A percentile compares a stretch with the other conserved stretches of the same genome.
These are phyloP conservation scores for Coelastrella sp. DNA, from an alignment of 139 green algal species.

Conservation along the genomic window DNA sequence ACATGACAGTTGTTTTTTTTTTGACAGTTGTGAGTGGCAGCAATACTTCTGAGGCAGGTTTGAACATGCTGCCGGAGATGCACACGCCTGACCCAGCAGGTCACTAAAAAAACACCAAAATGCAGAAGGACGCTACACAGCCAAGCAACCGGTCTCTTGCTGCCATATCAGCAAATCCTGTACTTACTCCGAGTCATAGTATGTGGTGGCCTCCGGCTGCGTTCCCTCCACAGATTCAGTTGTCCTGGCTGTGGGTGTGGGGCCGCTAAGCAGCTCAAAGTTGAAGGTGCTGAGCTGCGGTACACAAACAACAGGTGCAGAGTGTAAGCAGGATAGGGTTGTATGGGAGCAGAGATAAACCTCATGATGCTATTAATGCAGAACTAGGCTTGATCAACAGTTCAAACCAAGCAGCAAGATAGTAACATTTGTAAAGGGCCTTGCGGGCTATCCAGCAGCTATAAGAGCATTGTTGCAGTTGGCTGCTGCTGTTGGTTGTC, in stretches of 20 bases:
- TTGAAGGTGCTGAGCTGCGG: too few relatives aligned
- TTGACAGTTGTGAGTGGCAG: background rate
- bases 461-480: too few relatives aligned
- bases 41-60: background rate
- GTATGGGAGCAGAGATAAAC: too few relatives aligned
- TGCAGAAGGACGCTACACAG: too few relatives aligned
- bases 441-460: too few relatives aligned
- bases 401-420: too few relatives aligned
- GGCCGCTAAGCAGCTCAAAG: background rate
- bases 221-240: background rate
- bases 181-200: constrained; percentile 43
- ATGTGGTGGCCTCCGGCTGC: background rate
- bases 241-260: background rate
- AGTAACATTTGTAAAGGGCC: too few relatives aligned
- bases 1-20: background rate
- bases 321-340: too few relatives aligned
- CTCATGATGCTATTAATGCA: too few relatives aligned
- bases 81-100: background rate
- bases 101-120: background rate
- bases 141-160: too few relatives aligned
- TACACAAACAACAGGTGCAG: too few relatives aligned
- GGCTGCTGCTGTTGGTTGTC: background rate
- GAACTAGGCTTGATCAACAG: too few relatives aligned
- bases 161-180: background rate
- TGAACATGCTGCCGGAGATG: background rate